phyloP scores from a whole-genome alignment of 805 yeast species.

The Ogataea glucozyma region DNA sequence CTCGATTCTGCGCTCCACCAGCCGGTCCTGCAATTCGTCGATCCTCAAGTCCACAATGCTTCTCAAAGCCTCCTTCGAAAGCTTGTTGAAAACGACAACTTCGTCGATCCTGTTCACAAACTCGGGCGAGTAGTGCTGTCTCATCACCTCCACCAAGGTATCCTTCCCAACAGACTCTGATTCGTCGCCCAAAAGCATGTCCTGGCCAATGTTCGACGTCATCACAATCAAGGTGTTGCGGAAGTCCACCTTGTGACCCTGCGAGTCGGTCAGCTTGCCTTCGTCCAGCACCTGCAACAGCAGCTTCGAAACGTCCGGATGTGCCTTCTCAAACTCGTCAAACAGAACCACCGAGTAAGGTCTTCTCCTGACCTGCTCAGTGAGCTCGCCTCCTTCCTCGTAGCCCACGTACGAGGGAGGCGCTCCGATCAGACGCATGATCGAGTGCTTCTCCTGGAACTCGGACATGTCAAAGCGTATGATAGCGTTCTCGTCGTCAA shows the following conservation, averaged over 20 bases:
- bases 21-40: conserved; percentile 74
- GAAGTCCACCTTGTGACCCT: conserved; percentile 92
- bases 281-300: conserved; percentile 92
- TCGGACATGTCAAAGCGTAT: conserved; percentile 97
- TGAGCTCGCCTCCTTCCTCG: conserved; percentile 93
- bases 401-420: conserved; percentile 98
- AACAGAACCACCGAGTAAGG: conserved; percentile 92
- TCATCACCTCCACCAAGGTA: conserved; percentile 68
- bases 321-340: conserved; percentile 97
- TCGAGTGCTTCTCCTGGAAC: conserved; percentile 91
- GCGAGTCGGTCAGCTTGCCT: conserved; percentile 91
- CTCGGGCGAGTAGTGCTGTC: conserved; percentile 84
- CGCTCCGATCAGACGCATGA: conserved; percentile 90
- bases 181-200: conserved; percentile 71
- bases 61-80: conserved; percentile 72
- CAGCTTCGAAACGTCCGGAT: conserved; percentile 89
- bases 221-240: conserved; percentile 91
- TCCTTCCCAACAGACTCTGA: conserved; percentile 57
- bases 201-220: conserved; percentile 98
- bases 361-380: conserved; percentile 93
- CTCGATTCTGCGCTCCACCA: conserved; percentile 74
- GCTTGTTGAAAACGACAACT: conserved; percentile 86
- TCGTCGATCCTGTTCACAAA: conserved; percentile 94
- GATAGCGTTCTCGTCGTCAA: conserved; percentile 84
- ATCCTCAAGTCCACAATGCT: conserved; percentile 85